Percentiles rank a stretch among this genome's conserved stretches.
Evolutionary conservation across 345 rosid species (phyloP).

Genomic region (Acer saccharum): DNA sequence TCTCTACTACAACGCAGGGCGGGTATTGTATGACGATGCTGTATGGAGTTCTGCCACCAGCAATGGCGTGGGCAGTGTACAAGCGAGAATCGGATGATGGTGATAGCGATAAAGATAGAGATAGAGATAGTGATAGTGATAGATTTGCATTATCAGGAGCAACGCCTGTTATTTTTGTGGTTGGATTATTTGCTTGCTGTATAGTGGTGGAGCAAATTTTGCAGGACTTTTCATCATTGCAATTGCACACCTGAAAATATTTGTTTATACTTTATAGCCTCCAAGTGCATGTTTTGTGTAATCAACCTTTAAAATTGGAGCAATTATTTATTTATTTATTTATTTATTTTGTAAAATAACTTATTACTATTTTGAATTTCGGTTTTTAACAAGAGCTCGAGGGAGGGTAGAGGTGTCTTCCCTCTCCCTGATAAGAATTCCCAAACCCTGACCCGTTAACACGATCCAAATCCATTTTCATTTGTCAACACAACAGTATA

Average conservation of each 20-base stretch:
- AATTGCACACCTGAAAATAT: constrained; percentile 22
- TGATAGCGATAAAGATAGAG: not conserved
- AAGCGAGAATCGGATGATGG: constrained; percentile 19
- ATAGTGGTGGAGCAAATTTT: constrained; percentile 47
- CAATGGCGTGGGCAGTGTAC: constrained; percentile 65
- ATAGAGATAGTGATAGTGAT: not conserved
- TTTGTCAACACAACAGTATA: no score
- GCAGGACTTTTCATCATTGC: constrained; percentile 37
- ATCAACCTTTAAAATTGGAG: no score
- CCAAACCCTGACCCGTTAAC: no score
- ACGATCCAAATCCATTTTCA: no score
- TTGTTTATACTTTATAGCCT: not conserved
- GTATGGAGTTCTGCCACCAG: constrained; percentile 71
- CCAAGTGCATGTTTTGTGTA: not conserved
- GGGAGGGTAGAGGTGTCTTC: no score
- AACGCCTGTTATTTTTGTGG: constrained; percentile 45
- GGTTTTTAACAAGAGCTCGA: no score
- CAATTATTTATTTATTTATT: no score
- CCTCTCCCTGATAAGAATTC: no score
- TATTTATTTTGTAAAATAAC: no score
- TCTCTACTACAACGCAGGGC: constrained; percentile 39
- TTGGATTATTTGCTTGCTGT: constrained; percentile 50
- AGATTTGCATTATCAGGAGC: constrained; percentile 24
- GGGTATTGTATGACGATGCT: constrained; percentile 72
- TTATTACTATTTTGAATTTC: no score